A percentile compares a stretch with the other conserved stretches of the same genome.
These are phyloP conservation scores for Omphalotus olearius DNA, from an alignment of 1,284 basidiomycete genomes.

Conservation along the genomic window DNA sequence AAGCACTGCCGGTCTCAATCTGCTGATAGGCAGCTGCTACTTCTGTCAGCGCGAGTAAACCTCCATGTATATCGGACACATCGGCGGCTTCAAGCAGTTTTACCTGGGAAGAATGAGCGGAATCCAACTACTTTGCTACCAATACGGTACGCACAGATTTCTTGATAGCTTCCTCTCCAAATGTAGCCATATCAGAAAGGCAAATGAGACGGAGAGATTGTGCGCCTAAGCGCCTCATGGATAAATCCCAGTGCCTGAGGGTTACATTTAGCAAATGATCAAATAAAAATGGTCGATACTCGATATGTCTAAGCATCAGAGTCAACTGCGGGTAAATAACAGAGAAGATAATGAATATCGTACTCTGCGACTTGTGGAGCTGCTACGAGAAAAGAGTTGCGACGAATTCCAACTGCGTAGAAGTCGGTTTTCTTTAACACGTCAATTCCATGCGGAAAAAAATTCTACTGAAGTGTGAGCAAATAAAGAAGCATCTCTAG, in stretches of 20 bases:
- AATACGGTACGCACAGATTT: slow-evolving; percentile 43
- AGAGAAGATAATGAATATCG: slow-evolving; percentile 26
- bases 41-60: slow-evolving; percentile 71
- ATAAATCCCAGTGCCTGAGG: slow-evolving; percentile 86
- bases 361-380: slow-evolving; percentile 85
- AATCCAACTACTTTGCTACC: slow-evolving; percentile 5
- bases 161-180: slow-evolving; percentile 46
- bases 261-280: slow-evolving; percentile 76
- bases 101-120: slow-evolving; percentile 37
- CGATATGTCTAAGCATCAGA: slow-evolving; percentile 43
- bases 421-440: slow-evolving; percentile 92
- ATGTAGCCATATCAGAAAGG: slow-evolving; percentile 48
- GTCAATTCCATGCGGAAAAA: slow-evolving; percentile 94
- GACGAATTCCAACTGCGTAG: slow-evolving; percentile 84
- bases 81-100: slow-evolving; percentile 64
- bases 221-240: slow-evolving; percentile 80
- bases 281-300: slow-evolving; percentile 72
- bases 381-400: slow-evolving; percentile 80
- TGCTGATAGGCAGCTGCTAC: slow-evolving; percentile 53
- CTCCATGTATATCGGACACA: slow-evolving; percentile 75
- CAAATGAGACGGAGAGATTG: slow-evolving; percentile 72
- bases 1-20: slow-evolving; percentile 23
- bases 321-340: slow-evolving; percentile 12
- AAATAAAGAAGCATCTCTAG: slow-evolving; percentile 10
- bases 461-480: slow-evolving; percentile 43